Evolutionary conservation across 352 stramenopile genomes (phyloP).

Genomic region (Phytophthora crassamura): DNA sequence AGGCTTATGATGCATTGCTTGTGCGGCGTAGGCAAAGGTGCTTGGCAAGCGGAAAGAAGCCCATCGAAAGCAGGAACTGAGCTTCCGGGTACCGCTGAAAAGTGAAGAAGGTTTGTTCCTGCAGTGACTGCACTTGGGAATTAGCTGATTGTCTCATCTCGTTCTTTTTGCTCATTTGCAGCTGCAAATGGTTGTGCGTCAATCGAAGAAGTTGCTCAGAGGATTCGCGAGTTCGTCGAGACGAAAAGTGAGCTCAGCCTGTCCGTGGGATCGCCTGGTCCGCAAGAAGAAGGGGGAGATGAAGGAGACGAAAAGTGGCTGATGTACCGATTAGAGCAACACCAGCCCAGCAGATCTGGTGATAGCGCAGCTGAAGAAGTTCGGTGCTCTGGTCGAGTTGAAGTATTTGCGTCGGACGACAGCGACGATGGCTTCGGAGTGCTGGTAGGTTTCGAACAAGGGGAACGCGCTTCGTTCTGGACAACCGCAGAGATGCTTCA

Average conservation of each 20-base stretch:
- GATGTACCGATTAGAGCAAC: conserved; percentile 30
- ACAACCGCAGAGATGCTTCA: conserved; percentile 62
- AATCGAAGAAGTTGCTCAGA: conserved; percentile 46
- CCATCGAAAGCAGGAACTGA: conserved; percentile 58
- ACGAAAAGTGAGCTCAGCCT: conserved; percentile 27
- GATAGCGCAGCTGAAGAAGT: conserved; percentile 7
- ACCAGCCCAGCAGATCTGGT: conserved; percentile 1
- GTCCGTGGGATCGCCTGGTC: conserved; percentile 18
- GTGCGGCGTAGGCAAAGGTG: conserved; percentile 63
- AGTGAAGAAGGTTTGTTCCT: conserved; percentile 30
- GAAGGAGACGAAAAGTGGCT: conserved; percentile 10
- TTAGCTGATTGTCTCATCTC: background rate
- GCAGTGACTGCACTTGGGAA: background rate
- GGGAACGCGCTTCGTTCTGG: conserved; percentile 74
- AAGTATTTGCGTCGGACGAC: conserved; percentile 30
- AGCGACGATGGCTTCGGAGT: conserved; percentile 43
- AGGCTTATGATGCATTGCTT: background rate
- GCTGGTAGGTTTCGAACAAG: conserved; percentile 53
- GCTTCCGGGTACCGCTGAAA: conserved; percentile 53
- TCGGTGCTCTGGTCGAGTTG: conserved; percentile 39
- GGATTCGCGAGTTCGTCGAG: conserved; percentile 50
- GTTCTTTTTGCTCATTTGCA: conserved; percentile 17
- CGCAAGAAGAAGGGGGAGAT: conserved; percentile 9
- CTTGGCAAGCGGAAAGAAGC: conserved; percentile 86
- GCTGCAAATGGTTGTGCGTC: conserved; percentile 44